Base-by-base conservation (phyloP, 1,139 yeast genomes). In the Suhomyces anneliseae region DNA sequence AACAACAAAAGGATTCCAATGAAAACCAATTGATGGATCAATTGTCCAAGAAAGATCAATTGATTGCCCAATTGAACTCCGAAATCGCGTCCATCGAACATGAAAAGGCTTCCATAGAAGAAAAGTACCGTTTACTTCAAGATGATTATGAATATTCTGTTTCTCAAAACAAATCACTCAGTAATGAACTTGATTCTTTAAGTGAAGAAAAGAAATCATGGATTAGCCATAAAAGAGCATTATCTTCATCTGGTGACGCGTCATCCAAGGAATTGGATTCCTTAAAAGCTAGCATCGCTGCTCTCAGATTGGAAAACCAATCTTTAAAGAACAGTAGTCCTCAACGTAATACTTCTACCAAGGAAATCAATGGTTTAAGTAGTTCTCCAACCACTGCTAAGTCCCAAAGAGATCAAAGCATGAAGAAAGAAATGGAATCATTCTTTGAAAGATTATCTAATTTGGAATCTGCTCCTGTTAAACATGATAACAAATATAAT, bases 221-320 rank as follows among this genome's bases (percentile, higher is more conserved):
- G 59, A 29, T 32, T 4, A 24, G 19, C 36, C 45, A 39, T 10
- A 43, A 36, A 14, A 33, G 10, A 8, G 35, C 39, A 7, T 26
- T 26, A 7, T 34, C 43, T 10, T 38, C 44, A n/a, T 39, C 51
- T 4, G 42, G 43, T 8, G 46, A 48, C 2, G 32, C 32, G 11
- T 34, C 36, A n/a, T 12, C 33, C 4, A 38, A 31, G 10, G 58
- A 58, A 36, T 27, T 56, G 26, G 59, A 56, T 31, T 34, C 48
- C 6, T 49, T 57, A 48, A 72, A 69, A 46, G 49, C 72, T 1
- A 51, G 62, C 6, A 65, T 63, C 45, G 74, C 77, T 11, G 65
- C 70, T 29, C 68, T 74, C 47, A 61, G 75, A 45, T 64, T 72
- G 44, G 78, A 74, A 50, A 71, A 69, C 49, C 75, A 71, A 52